Evolutionary conservation across 75 land plant species (phyloP).

Genomic region (Selaginella tamariscina): DNA sequence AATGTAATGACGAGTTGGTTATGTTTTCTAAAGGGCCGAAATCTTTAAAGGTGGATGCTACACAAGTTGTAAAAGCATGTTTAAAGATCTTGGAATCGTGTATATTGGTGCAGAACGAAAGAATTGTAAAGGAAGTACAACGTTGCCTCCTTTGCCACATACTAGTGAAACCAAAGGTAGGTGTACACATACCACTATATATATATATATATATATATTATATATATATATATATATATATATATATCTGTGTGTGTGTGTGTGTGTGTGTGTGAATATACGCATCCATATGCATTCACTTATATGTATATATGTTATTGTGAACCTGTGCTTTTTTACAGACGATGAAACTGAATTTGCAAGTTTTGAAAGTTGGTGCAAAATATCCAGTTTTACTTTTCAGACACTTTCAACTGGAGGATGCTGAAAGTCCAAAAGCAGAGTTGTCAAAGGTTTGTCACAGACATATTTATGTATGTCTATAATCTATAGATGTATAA

Average conservation of each 20-base stretch:
- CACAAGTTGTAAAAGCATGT: not conserved
- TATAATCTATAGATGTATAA: no score
- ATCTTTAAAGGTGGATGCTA: not conserved
- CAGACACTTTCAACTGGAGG: not conserved
- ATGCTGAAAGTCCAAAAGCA: not conserved
- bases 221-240: no score
- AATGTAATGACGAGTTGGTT: no score
- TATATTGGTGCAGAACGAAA: not conserved
- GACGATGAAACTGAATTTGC: not conserved
- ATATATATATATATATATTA: no score
- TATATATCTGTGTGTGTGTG: no score
- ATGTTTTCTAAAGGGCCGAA: conserved; percentile 9
- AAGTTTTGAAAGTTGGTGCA: not conserved
- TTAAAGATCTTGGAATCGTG: not conserved
- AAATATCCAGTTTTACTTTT: not conserved
- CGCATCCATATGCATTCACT: no score
- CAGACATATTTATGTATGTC: no score
- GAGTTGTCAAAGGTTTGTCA: no score
- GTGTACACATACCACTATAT: no score
- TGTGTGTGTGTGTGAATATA: no score
- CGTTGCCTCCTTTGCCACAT: not conserved
- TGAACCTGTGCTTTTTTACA: not conserved
- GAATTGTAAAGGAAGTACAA: not conserved
- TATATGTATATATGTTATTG: no score
- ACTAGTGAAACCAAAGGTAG: not conserved